phyloP scores from a whole-genome alignment of 371 early-diverging fungal genomes.

The Lichtheimia ramosa region DNA sequence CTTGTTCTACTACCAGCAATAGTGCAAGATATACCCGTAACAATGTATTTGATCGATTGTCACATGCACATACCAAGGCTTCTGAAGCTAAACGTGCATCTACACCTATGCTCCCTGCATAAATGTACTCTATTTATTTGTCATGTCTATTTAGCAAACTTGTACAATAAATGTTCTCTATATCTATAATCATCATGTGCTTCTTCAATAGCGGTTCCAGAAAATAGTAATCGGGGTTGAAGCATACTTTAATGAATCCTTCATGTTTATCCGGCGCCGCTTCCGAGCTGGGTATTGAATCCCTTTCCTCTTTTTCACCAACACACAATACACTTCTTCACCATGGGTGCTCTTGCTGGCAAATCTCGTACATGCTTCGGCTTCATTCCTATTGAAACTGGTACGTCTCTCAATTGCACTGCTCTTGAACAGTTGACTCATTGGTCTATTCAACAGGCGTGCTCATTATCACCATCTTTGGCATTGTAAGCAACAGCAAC shows the following conservation, averaged over 20 bases:
- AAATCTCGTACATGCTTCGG: slow-evolving; percentile 31
- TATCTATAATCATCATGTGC: neutral
- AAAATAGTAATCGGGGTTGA: no score
- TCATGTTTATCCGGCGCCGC: no score
- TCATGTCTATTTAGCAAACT: no score
- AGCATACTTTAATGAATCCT: no score
- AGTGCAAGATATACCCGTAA: slow-evolving; percentile 15
- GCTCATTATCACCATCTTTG: slow-evolving; percentile 39
- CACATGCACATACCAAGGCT: slow-evolving; percentile 42
- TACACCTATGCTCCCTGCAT: slow-evolving; percentile 10
- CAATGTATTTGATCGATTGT: slow-evolving; percentile 42
- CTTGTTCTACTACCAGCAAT: slow-evolving; percentile 7
- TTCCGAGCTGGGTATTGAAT: neutral
- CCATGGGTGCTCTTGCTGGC: slow-evolving; percentile 19
- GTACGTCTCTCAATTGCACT: slow-evolving; percentile 12
- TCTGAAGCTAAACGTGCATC: slow-evolving; percentile 39
- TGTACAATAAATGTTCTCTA: neutral
- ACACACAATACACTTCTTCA: neutral
- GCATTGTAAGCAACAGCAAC: slow-evolving; percentile 31
- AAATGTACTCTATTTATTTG: neutral
- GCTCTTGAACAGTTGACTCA: slow-evolving; percentile 3
- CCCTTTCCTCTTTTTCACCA: neutral
- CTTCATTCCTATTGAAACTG: slow-evolving; percentile 37
- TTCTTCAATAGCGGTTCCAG: no score
- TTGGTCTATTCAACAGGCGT: slow-evolving; percentile 24